Base-by-base conservation (phyloP, 2,329 filamentous ascomycete species). In the Microsporum audouinii region DNA sequence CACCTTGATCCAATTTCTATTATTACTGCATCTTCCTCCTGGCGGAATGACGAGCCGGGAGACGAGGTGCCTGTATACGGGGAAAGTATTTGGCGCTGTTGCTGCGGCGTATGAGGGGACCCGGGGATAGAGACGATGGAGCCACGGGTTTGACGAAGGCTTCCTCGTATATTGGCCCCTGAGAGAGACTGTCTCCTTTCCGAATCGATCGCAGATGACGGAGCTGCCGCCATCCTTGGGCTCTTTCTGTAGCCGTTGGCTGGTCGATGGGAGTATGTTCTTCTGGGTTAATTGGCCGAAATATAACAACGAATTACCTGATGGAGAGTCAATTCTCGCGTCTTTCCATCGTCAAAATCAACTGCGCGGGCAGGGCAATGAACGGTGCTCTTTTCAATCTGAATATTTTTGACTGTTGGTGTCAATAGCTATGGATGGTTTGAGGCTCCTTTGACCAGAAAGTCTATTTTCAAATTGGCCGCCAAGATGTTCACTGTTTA, bases 11-110 rank as follows among this genome's bases (percentile, higher is more conserved):
- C 91, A 39, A 97, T 72, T 71, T 97, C 91, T 58, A 96, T 79
- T 47, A 99, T 82, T 3, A 96, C 75, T 5, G 87, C 79, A 66
- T 96, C 94, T 69, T 99, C 94, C 68, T 96, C 91, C 61, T 84
- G 80, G 57, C 84, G 82, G 64, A 81, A 84, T 29, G 77, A 78
- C 36, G 77, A 77, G 53, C 80, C 77, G 1, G 83, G 82, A 3
- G 84, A 85, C 34, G 81, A 81, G 65, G 80, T 83, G 58, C 80
- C 77, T 23, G 80, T 79, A 63, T 72, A 76, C 38, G 65, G 84
- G 71, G 67, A 83, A 73, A 68, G 77, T 71, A 64, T 82, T 77
- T 65, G 80, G 71, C 61, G 84, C 38, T 70, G 65, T 59, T 71
- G 66, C 60, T 71, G 77, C 41, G 82, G 86, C 6, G 87, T 89